These are phyloP conservation scores for Aurinia saxatilis DNA, from an alignment of 345 rosid genomes.

Conservation along the genomic window DNA sequence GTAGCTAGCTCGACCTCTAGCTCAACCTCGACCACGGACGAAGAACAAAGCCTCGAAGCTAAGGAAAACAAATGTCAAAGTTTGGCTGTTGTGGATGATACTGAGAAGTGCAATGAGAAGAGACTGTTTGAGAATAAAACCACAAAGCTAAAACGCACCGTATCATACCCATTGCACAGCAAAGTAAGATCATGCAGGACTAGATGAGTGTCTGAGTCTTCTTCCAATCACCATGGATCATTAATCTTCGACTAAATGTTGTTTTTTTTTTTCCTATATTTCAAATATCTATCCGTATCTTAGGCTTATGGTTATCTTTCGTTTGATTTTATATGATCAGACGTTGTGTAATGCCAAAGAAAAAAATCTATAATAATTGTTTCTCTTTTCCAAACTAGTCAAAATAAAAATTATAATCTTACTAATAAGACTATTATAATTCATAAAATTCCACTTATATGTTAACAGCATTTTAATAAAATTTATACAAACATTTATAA, in stretches of 20 bases:
- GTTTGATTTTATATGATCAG: too few species aligned
- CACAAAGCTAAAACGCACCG: conserved; percentile 8
- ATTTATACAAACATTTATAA: too few species aligned
- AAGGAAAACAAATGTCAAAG: background rate
- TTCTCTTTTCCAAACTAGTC: too few species aligned
- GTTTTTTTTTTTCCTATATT: background rate
- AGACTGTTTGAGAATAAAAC: background rate
- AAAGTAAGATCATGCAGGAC: conserved; percentile 15
- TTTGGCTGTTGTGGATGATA: conserved; percentile 2
- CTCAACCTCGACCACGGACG: background rate
- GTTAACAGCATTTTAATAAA: too few species aligned
- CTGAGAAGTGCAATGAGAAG: background rate
- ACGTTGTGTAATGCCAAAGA: too few species aligned
- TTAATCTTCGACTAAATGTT: too few species aligned
- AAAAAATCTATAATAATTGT: too few species aligned
- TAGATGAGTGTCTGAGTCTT: conserved; percentile 1
- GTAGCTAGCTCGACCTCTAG: background rate
- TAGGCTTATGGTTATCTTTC: too few species aligned
- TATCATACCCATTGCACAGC: conserved; percentile 2
- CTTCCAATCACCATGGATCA: background rate
- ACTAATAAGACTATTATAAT: too few species aligned
- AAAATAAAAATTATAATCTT: too few species aligned
- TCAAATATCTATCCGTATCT: too few species aligned
- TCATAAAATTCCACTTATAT: too few species aligned
- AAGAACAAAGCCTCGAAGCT: background rate